A percentile compares a stretch with the other conserved stretches of the same genome.
Evolutionary conservation across 2,329 filamentous ascomycete genomes (phyloP).

Genomic region (Talaromyces sp.): DNA sequence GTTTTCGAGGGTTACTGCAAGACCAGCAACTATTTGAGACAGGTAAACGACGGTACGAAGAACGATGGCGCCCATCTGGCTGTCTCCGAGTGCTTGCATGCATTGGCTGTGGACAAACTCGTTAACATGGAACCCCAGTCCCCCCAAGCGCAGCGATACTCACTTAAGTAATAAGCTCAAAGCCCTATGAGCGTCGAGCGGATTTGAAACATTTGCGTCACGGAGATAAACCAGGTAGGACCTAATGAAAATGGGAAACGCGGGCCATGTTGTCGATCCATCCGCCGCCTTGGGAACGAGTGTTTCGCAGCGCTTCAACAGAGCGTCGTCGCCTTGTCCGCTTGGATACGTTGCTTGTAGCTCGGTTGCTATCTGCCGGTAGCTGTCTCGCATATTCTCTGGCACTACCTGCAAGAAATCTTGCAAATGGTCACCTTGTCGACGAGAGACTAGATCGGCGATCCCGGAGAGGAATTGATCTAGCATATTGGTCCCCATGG

Average conservation of each 20-base stretch:
- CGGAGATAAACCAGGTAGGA: slow-evolving; percentile 77
- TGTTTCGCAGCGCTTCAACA: slow-evolving; percentile 53
- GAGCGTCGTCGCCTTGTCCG: slow-evolving; percentile 50
- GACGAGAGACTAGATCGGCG: slow-evolving; percentile 53
- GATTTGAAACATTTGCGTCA: slow-evolving; percentile 69
- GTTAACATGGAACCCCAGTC: background rate
- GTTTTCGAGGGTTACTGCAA: slow-evolving; percentile 79
- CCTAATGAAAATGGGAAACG: slow-evolving; percentile 72
- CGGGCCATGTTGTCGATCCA: slow-evolving; percentile 62
- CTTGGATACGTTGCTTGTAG: slow-evolving; percentile 55
- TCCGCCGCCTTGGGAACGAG: slow-evolving; percentile 60
- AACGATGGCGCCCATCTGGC: slow-evolving; percentile 72
- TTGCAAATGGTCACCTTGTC: slow-evolving; percentile 61
- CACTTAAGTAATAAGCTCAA: slow-evolving; percentile 71
- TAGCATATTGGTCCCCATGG: slow-evolving; percentile 52
- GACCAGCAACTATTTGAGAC: slow-evolving; percentile 69
- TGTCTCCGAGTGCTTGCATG: slow-evolving; percentile 73
- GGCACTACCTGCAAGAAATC: slow-evolving; percentile 71
- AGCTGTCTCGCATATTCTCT: slow-evolving; percentile 55
- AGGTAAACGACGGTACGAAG: slow-evolving; percentile 78
- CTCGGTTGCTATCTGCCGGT: slow-evolving; percentile 62
- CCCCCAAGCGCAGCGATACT: slow-evolving; percentile 21
- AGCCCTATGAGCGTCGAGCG: slow-evolving; percentile 68
- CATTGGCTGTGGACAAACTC: slow-evolving; percentile 58
- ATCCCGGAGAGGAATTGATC: slow-evolving; percentile 64